Percentiles rank a stretch among this genome's conserved stretches.
phyloP scores from a whole-genome alignment of 148 eudicot genomes.

The Spergularia bocconei region DNA sequence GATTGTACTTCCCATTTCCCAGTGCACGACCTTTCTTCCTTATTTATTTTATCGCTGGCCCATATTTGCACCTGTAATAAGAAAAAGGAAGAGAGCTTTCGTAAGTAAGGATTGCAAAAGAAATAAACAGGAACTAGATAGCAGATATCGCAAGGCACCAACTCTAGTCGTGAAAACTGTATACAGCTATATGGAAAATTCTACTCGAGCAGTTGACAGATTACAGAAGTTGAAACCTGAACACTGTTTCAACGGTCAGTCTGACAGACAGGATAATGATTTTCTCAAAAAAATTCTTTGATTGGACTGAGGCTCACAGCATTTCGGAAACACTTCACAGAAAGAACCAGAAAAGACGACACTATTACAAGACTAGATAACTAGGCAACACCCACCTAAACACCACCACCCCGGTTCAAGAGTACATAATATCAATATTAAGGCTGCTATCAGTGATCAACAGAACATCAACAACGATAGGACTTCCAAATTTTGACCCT shows the following conservation, averaged over 20 bases:
- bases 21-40: slow-evolving; percentile 77
- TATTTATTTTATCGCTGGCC: slow-evolving; percentile 85
- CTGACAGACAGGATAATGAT: not conserved
- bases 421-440: no score
- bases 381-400: no score
- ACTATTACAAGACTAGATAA: no score
- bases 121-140: not conserved
- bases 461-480: no score
- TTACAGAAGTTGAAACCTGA: not conserved
- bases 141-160: not conserved
- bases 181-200: not conserved
- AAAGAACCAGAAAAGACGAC: not conserved
- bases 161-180: not conserved
- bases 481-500: no score
- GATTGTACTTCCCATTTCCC: slow-evolving; percentile 92
- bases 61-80: slow-evolving; percentile 80
- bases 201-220: not conserved
- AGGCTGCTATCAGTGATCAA: no score
- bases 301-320: not conserved
- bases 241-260: not conserved
- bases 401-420: no score
- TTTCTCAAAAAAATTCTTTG: not conserved
- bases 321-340: not conserved
- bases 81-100: slow-evolving; percentile 17
- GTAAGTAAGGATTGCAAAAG: not conserved